Evolutionary conservation across 1,284 basidiomycete species (phyloP).

Genomic region (Pseudozyma pruni): DNA sequence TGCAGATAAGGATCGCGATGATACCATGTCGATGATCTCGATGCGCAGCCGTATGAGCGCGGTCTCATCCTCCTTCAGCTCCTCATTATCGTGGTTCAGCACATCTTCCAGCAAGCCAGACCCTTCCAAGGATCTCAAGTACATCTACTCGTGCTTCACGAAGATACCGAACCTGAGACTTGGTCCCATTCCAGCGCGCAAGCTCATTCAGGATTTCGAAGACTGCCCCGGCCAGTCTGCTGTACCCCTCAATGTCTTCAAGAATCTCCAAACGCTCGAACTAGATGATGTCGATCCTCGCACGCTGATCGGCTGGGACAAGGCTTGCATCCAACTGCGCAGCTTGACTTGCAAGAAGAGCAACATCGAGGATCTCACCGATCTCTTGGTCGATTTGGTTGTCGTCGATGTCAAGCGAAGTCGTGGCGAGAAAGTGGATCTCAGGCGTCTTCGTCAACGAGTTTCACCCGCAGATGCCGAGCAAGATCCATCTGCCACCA

Average conservation of each 20-base stretch:
- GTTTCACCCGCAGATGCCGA: slow-evolving; percentile 2
- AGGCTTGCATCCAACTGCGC: slow-evolving; percentile 76
- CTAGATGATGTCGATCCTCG: slow-evolving; percentile 84
- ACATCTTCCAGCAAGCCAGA: slow-evolving; percentile 70
- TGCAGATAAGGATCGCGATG: slow-evolving; percentile 63
- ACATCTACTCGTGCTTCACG: slow-evolving; percentile 85
- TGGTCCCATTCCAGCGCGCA: slow-evolving; percentile 72
- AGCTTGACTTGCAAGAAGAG: slow-evolving; percentile 80
- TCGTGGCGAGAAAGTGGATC: slow-evolving; percentile 35
- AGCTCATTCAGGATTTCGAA: slow-evolving; percentile 75
- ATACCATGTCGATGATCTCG: slow-evolving; percentile 80
- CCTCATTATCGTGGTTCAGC: slow-evolving; percentile 47
- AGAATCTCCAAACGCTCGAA: slow-evolving; percentile 79
- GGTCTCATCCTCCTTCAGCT: slow-evolving; percentile 75
- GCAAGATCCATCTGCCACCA: slow-evolving; percentile 2
- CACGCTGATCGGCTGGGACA: slow-evolving; percentile 84
- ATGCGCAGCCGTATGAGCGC: slow-evolving; percentile 81
- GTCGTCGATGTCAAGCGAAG: slow-evolving; percentile 73
- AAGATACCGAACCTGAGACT: slow-evolving; percentile 79
- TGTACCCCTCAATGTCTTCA: slow-evolving; percentile 83
- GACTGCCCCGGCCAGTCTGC: slow-evolving; percentile 80
- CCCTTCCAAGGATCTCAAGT: slow-evolving; percentile 76
- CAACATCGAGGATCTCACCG: slow-evolving; percentile 83
- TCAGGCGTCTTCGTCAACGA: slow-evolving; percentile 5
- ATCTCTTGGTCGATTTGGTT: slow-evolving; percentile 81